phyloP scores from a whole-genome alignment of 306 rosid species.

The Hylodesmum podocarpum region DNA sequence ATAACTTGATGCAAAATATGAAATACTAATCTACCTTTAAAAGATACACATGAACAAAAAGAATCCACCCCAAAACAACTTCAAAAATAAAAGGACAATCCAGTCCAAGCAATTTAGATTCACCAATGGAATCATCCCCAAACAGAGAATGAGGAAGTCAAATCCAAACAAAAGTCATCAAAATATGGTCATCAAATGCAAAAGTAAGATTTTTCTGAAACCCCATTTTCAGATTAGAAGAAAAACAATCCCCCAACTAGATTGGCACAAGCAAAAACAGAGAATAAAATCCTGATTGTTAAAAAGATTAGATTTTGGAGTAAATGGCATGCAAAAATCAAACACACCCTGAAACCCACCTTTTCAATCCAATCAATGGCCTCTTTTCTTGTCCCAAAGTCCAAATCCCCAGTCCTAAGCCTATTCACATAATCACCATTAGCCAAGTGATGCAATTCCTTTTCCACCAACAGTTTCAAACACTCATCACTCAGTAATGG shows the following conservation, averaged over 20 bases:
- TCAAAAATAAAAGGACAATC: not conserved
- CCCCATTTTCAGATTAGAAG: not conserved
- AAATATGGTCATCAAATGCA: conserved; percentile 10
- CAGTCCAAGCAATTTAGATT: conserved; percentile 14
- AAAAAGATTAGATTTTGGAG: not conserved
- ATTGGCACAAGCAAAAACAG: not conserved
- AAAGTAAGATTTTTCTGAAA: not conserved
- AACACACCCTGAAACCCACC: conserved; percentile 47
- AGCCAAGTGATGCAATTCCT: conserved; percentile 67
- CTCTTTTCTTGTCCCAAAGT: conserved; percentile 60
- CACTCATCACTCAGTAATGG: conserved; percentile 67
- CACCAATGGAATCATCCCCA: not conserved
- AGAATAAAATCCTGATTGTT: not conserved
- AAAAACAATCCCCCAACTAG: not conserved
- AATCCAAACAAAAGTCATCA: not conserved
- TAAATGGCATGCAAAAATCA: not conserved
- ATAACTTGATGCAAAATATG: not conserved
- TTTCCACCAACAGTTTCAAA: conserved; percentile 56
- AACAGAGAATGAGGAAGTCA: not conserved
- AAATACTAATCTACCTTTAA: not conserved
- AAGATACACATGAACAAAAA: not conserved
- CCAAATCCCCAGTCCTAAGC: conserved; percentile 65
- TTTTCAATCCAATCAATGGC: conserved; percentile 78
- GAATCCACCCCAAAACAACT: not conserved
- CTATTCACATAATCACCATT: conserved; percentile 51